Evolutionary conservation across 352 stramenopile species (phyloP), one percentile per base, ranked within the genome.

Genomic region (Phytophthora pluvialis): DNA sequence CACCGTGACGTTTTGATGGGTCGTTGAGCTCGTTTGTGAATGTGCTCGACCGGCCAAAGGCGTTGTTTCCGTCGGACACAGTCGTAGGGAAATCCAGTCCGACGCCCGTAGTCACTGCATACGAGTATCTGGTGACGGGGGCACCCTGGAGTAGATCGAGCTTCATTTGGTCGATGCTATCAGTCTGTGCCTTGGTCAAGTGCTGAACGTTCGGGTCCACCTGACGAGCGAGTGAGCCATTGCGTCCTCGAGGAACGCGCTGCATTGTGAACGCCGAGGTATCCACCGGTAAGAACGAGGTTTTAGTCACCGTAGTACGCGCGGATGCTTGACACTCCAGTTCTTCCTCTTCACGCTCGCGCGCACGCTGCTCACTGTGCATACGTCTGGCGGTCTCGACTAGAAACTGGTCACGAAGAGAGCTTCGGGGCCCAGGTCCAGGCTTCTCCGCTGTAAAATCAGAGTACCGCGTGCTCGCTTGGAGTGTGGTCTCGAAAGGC

Each of bases 21-120:
- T 93, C 85, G 0, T 54, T 66, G 44, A 91, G 82, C 40, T 93
- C 82, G 55, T 90, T 93, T 4, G 85, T 87, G 67, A 93, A 93
- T 2, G 81, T 72, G 35, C 82, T 91, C 1, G 79, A 90, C 5
- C 85, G 71, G 0, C 68, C 81, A 52, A 93, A 91, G 1, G 80
- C 70, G 39, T 93, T 93, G 1, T 49, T 50, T 29, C 69, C 74
- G 46, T 91, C 85, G 0, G 81, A 88, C 12, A 60, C 63, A 1
- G 82, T 83, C 3, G 74, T 77, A 4, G 70, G 56, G 50, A 88
- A 91, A 54, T 88, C 70, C 3, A 93, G 38, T 0, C 79, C 83
- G 4, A 81, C 57, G 8, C 85, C 85, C 0, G 81, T 89, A 5
- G 74, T 60, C 16, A 93, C 43, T 0, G 85, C 81, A 46, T 93